Evolutionary conservation across 2,329 filamentous ascomycete genomes (phyloP).

Genomic region (Xylariaceae sp.): DNA sequence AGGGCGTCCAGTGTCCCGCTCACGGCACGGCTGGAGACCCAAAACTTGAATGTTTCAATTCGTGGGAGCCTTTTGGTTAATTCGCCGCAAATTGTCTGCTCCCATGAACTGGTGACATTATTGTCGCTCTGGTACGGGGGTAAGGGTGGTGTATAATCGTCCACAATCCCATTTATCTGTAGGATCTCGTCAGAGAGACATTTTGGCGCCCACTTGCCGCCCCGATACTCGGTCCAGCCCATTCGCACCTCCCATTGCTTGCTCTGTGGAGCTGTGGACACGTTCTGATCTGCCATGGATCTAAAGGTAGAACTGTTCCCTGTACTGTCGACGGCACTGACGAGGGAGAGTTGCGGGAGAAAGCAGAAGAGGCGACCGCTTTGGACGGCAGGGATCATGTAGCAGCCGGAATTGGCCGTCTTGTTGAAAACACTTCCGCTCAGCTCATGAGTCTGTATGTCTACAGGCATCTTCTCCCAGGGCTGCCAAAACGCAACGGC

Average conservation of each 20-base stretch:
- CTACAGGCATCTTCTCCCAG: background rate
- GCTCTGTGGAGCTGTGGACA: background rate
- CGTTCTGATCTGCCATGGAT: background rate
- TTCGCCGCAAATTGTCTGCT: background rate
- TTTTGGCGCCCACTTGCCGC: background rate
- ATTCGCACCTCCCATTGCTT: conserved; percentile 1
- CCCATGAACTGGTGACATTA: background rate
- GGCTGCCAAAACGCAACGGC: background rate
- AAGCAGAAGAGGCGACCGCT: background rate
- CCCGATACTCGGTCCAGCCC: conserved; percentile 6
- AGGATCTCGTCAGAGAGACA: background rate
- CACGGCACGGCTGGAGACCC: too few relatives aligned
- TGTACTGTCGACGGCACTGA: background rate
- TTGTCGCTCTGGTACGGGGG: too few relatives aligned
- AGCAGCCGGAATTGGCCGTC: background rate
- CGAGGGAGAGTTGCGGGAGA: background rate
- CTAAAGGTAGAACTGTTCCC: background rate
- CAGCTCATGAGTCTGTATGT: background rate
- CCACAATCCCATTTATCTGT: background rate
- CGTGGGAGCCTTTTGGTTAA: background rate
- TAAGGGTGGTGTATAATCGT: too few relatives aligned
- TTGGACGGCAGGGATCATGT: background rate
- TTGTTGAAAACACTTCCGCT: background rate
- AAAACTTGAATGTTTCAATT: background rate
- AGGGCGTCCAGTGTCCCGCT: too few relatives aligned